Conservation (phyloP, 2,329 filamentous ascomycete genomes). For the Nothophoma quercina region DNA sequence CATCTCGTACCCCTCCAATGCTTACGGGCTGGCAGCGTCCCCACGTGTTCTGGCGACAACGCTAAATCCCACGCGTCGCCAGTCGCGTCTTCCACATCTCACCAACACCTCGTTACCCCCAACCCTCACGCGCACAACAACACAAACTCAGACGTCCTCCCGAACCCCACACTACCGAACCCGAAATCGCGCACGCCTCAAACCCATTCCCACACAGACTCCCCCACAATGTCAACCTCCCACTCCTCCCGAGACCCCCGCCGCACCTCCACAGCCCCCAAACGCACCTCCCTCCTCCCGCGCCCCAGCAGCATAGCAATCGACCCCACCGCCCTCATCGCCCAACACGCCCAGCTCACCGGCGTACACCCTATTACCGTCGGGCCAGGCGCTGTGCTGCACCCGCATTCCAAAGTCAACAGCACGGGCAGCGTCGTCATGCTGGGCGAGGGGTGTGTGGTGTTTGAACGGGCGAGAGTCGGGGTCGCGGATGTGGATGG, state of each 20-base stretch:
- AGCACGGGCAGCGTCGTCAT: constrained; percentile 53
- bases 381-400: constrained; percentile 79
- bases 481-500: constrained; percentile 32
- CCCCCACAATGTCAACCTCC: constrained; percentile 29
- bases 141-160: background rate
- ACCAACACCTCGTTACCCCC: background rate
- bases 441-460: constrained; percentile 67
- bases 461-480: constrained; percentile 70
- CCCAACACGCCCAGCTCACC: constrained; percentile 58
- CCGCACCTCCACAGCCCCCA: constrained; percentile 43
- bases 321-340: constrained; percentile 57
- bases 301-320: constrained; percentile 51
- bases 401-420: constrained; percentile 73
- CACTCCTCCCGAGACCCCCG: constrained; percentile 28
- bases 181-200: too few species aligned
- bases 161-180: background rate
- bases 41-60: constrained; percentile 13
- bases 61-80: constrained; percentile 4
- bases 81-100: constrained; percentile 1
- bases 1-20: too few species aligned
- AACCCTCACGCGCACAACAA: background rate
- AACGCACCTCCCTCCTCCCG: constrained; percentile 47
- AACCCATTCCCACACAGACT: background rate
- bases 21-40: too few species aligned
- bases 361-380: constrained; percentile 83